phyloP scores from a whole-genome alignment of 495 filamentous ascomycete genomes.

The Aspergillus steynii region DNA sequence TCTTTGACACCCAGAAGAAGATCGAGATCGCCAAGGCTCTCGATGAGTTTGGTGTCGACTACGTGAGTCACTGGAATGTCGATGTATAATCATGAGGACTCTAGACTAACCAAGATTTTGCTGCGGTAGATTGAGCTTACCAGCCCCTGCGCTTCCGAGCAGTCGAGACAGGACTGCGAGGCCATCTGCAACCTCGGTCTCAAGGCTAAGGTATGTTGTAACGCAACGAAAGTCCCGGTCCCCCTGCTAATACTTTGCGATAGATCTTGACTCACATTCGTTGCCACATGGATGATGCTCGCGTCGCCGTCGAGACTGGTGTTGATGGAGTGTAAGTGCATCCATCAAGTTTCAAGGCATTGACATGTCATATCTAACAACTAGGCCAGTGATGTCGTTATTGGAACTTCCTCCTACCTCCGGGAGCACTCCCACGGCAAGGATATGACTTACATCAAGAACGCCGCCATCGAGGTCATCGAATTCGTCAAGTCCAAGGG shows the following conservation, averaged over 20 bases:
- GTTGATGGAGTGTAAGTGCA: conserved; percentile 63
- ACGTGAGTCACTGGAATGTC: conserved; percentile 53
- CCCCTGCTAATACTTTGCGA: conserved; percentile 20
- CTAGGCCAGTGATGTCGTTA: conserved; percentile 74
- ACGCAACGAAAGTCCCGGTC: not conserved
- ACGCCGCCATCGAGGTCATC: conserved; percentile 91
- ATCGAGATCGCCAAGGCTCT: conserved; percentile 74
- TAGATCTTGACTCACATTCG: conserved; percentile 81
- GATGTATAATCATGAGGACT: not conserved
- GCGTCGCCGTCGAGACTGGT: conserved; percentile 84
- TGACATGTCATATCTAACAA: conserved; percentile 8
- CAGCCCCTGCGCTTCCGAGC: conserved; percentile 76
- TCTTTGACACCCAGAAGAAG: conserved; percentile 88
- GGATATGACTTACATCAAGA: conserved; percentile 88
- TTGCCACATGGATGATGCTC: conserved; percentile 92
- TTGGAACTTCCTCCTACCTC: conserved; percentile 88
- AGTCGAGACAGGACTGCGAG: conserved; percentile 78
- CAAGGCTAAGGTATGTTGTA: conserved; percentile 64
- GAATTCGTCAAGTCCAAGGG: conserved; percentile 89
- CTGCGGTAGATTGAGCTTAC: conserved; percentile 70
- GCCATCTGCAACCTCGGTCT: conserved; percentile 90
- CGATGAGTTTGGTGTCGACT: conserved; percentile 91
- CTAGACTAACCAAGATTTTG: conserved; percentile 19
- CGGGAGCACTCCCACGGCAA: conserved; percentile 93
- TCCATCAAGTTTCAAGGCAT: not conserved